These are phyloP conservation scores for Celoporthe dispersa DNA, from an alignment of 2,329 filamentous ascomycete species.

Conservation along the genomic window DNA sequence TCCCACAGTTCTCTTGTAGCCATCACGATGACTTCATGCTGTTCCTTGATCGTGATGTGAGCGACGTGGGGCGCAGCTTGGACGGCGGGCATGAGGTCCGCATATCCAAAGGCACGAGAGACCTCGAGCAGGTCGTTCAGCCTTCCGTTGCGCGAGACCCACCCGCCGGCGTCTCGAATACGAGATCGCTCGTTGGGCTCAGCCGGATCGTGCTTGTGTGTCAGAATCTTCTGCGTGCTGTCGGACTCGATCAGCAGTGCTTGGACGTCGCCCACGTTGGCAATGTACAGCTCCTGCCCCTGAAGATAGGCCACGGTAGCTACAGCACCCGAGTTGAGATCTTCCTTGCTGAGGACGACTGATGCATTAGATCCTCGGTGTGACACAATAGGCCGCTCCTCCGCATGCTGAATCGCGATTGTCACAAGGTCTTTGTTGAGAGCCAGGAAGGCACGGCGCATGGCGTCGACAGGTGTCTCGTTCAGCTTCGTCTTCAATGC, in stretches of 20 bases:
- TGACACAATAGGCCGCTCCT: conserved; percentile 68
- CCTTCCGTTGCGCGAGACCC: conserved; percentile 91
- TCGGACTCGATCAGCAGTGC: conserved; percentile 94
- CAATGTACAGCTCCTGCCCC: conserved; percentile 87
- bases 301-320: conserved; percentile 91
- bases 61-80: conserved; percentile 87
- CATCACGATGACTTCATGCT: conserved; percentile 91
- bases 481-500: conserved; percentile 66
- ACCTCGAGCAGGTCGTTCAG: conserved; percentile 91
- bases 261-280: conserved; percentile 94
- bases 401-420: conserved; percentile 77
- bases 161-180: conserved; percentile 92
- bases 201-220: conserved; percentile 90
- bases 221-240: conserved; percentile 80
- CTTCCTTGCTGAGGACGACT: conserved; percentile 83
- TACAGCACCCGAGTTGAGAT: conserved; percentile 86
- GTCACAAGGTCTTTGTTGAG: conserved; percentile 95
- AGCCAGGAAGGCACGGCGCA: conserved; percentile 83
- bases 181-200: conserved; percentile 82
- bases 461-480: conserved; percentile 81
- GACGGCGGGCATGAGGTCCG: conserved; percentile 88
- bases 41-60: conserved; percentile 78
- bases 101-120: conserved; percentile 93
- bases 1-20: conserved; percentile 96
- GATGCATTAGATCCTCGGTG: conserved; percentile 75